Percentiles rank a stretch among this genome's conserved stretches.
Conservation (phyloP, 345 rosid species). For the Rhodamnia argentea region DNA sequence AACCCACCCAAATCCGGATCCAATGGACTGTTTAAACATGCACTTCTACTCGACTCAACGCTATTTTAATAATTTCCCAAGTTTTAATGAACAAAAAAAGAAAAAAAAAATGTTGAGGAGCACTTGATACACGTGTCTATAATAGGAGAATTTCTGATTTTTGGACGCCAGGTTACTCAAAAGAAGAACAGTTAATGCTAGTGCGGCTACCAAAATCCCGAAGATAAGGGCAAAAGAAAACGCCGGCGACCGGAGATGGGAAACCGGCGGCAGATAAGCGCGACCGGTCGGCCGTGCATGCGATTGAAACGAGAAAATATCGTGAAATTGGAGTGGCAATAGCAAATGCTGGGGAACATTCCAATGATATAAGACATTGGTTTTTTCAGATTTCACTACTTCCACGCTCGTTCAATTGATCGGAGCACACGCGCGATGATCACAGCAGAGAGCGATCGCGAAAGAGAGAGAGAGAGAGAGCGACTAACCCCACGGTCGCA, state of each 20-base stretch:
- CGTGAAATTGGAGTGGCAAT: background rate
- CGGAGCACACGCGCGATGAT: background rate
- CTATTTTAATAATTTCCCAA: background rate
- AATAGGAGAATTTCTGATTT: background rate
- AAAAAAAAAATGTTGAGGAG: background rate
- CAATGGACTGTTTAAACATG: background rate
- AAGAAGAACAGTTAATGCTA: background rate
- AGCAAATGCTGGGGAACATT: background rate
- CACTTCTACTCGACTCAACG: background rate
- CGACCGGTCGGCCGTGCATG: background rate
- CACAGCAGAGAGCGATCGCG: background rate
- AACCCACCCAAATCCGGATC: background rate
- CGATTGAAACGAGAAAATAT: background rate
- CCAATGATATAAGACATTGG: background rate
- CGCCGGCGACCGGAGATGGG: background rate
- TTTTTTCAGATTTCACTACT: background rate
- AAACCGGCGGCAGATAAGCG: background rate
- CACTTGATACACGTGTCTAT: too few relatives aligned
- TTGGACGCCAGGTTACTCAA: background rate
- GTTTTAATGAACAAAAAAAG: background rate
- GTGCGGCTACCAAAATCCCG: background rate
- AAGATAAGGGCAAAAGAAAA: background rate
- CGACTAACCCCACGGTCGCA: conserved; percentile 75
- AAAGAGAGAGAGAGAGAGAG: background rate
- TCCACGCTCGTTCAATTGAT: background rate